Conservation (phyloP, 1,284 basidiomycete genomes). For the Microbotryomycetes sp. region DNA sequence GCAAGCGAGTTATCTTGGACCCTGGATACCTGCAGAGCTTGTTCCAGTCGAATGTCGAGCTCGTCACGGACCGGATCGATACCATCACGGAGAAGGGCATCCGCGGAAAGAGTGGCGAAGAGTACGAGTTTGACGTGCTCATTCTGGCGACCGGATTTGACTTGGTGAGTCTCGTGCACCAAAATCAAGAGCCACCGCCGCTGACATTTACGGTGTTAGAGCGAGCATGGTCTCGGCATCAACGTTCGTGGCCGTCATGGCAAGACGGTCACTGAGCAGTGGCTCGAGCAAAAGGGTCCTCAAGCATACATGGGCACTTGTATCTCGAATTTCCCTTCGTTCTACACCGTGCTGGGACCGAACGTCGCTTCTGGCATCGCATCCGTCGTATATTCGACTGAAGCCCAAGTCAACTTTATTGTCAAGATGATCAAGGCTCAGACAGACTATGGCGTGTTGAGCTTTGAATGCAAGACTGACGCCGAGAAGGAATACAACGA, state of each 20-base stretch:
- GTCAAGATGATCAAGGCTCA: conserved; percentile 16
- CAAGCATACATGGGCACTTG: conserved; percentile 23
- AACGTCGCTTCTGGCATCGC: conserved; percentile 21
- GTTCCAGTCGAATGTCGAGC: conserved; percentile 18
- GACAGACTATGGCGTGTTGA: conserved; percentile 10
- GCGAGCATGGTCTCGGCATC: conserved; percentile 10
- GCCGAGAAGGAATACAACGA: conserved; percentile 13
- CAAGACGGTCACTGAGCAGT: conserved; percentile 16
- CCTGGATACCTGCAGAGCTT: conserved; percentile 19
- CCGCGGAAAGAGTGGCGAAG: conserved; percentile 8
- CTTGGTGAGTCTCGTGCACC: conserved; percentile 1
- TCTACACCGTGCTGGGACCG: not conserved
- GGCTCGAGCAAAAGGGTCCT: conserved; percentile 15
- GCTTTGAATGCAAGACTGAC: conserved; percentile 10
- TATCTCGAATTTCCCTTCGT: conserved; percentile 10
- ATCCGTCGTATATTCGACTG: conserved; percentile 19
- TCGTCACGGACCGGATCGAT: conserved; percentile 16
- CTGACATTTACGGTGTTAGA: not conserved
- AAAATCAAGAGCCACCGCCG: not conserved
- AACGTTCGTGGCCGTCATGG: conserved; percentile 11
- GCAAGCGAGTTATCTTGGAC: conserved; percentile 8
- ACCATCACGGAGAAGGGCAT: conserved; percentile 26
- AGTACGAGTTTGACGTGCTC: conserved; percentile 22
- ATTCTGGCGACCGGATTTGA: conserved; percentile 27
- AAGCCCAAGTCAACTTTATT: conserved; percentile 19